phyloP scores from a whole-genome alignment of 2,329 filamentous ascomycete genomes.

The Mycosphaerella sp. region DNA sequence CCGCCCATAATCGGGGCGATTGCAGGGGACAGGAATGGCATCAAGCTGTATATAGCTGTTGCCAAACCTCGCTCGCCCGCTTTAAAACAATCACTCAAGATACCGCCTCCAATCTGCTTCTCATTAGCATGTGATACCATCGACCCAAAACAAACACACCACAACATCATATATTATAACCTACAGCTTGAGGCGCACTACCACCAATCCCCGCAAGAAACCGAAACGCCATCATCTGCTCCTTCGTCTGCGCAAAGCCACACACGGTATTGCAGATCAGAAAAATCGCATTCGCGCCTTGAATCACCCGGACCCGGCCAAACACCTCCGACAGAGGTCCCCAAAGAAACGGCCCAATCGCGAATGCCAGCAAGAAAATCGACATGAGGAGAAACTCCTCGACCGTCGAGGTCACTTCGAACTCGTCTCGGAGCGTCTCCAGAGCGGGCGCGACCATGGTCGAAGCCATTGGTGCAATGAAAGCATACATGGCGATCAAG shows the following conservation, averaged over 20 bases:
- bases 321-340: conserved; percentile 30
- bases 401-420: conserved; percentile 23
- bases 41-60: conserved; percentile 29
- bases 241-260: conserved; percentile 30
- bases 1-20: conserved; percentile 57
- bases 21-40: conserved; percentile 29
- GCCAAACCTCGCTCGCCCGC: conserved; percentile 30
- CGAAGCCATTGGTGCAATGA: conserved; percentile 32
- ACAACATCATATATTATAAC: no score
- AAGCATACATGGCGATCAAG: conserved; percentile 35
- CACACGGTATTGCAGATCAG: conserved; percentile 31
- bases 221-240: conserved; percentile 32
- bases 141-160: conserved; percentile 8
- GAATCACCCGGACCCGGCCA: conserved; percentile 29
- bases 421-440: conserved; percentile 25
- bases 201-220: conserved; percentile 32
- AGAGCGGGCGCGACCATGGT: conserved; percentile 33
- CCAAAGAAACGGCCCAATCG: conserved; percentile 30
- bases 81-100: conserved; percentile 30
- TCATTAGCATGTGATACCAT: conserved; percentile 3
- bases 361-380: conserved; percentile 32
- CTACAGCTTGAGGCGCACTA: conserved; percentile 29
- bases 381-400: conserved; percentile 30
- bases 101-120: conserved; percentile 24
- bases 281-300: conserved; percentile 31